Base-by-base conservation (phyloP, 306 rosid species). In the Lathyrus oleraceus region DNA sequence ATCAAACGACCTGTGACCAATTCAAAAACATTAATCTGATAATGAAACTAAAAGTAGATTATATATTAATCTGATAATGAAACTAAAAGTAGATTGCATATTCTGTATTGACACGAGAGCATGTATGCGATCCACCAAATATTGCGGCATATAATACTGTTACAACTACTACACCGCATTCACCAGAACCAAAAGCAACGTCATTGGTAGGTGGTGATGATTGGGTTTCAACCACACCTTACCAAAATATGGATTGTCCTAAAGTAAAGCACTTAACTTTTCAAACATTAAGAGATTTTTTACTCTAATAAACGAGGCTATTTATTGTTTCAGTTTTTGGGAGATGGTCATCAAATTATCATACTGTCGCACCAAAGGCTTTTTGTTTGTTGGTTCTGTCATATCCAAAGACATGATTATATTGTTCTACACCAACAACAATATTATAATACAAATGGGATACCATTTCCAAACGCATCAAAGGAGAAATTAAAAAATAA, bases 201-300 rank as follows among this genome's bases (percentile, higher is more conserved):
- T 27, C 39, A 12, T 71, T 69, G 81, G 81, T 77, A 77, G 81
- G 81, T 77, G 81, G 81, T 77, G 81, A 59, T 19, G 36, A 61
- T 44, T 69, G 36, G 21, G 40, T 69, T 17, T 25, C 58, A 12
- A 69, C 71, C 81, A 27, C 52, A 61, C 40, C 51, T 61, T 52
- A 4, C 12, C 43, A 61, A 47, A 10, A 17, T 19, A 2, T 49
- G 23, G 25, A 23, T 14, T 48, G 36, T 20, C 51, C 6, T 44
- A 14, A 10, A 20, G 19, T 12, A 9, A 42, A 32, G 49, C 30
- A 43, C 39, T 36, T 25, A 20, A 36, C 59, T 59, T 66, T 66
- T 66, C 28, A 25, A 48, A 51, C 51, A 9, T 9, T 6, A 10
- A 17, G 6, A 54, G 1, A 7, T 8, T 65, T 65, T n/a, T n/a